These are phyloP conservation scores for Ogataea hybrid DNA, from an alignment of 1,139 yeast genomes.

Conservation along the genomic window DNA sequence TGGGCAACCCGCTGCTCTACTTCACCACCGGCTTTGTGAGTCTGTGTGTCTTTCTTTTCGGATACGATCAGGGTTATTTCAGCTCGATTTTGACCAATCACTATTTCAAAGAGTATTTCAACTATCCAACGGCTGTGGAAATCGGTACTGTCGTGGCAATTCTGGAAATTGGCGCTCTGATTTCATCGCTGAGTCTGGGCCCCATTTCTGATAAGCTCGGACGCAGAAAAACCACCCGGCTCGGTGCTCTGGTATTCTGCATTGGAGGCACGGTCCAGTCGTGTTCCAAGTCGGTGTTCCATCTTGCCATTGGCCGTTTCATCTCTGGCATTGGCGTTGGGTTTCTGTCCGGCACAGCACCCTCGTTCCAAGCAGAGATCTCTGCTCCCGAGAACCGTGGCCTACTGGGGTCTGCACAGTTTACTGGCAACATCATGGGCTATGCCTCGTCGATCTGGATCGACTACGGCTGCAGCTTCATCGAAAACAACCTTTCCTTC, in stretches of 20 bases:
- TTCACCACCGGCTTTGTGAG: constrained; percentile 61
- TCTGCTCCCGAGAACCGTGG: constrained; percentile 91
- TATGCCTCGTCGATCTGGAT: constrained; percentile 89
- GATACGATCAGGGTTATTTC: constrained; percentile 64
- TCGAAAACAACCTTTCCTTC: constrained; percentile 64
- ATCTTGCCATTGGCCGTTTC: constrained; percentile 70
- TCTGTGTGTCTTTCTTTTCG: constrained; percentile 57
- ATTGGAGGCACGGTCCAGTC: constrained; percentile 81
- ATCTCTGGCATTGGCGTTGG: constrained; percentile 90
- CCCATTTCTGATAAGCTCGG: constrained; percentile 74
- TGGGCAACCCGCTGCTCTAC: constrained; percentile 51
- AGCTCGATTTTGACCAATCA: constrained; percentile 63
- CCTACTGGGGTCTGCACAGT: constrained; percentile 84
- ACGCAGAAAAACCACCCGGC: constrained; percentile 73
- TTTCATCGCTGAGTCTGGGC: constrained; percentile 76
- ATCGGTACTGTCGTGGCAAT: constrained; percentile 85
- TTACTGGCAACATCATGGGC: constrained; percentile 88
- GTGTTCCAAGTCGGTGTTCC: constrained; percentile 43
- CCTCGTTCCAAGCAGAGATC: constrained; percentile 89
- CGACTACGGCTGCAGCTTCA: constrained; percentile 73
- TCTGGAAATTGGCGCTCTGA: constrained; percentile 78
- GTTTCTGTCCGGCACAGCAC: constrained; percentile 88
- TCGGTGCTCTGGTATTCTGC: constrained; percentile 78
- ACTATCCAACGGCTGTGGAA: constrained; percentile 65
- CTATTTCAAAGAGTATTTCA: constrained; percentile 69